A percentile compares a stretch with the other conserved stretches of the same genome.
These are phyloP conservation scores for Haplosporangium gracile DNA, from an alignment of 192 early-diverging fungal genomes.

Conservation along the genomic window DNA sequence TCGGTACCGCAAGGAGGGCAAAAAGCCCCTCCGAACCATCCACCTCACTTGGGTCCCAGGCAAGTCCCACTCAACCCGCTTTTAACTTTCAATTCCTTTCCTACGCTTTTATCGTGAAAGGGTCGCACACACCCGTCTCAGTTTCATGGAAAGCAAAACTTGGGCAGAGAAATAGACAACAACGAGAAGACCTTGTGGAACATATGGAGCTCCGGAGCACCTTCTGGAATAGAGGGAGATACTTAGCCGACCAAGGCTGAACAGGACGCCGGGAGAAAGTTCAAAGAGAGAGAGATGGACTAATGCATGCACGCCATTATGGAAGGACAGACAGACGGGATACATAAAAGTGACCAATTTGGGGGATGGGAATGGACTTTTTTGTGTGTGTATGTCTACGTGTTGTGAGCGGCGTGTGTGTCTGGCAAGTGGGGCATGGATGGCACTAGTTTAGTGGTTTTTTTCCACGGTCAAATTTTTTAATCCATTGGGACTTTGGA, in stretches of 20 bases:
- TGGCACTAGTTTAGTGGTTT: not conserved
- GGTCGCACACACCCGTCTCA: not conserved
- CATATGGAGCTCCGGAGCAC: too few species aligned
- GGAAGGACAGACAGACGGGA: too few species aligned
- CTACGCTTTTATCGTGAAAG: not conserved
- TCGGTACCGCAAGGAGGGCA: conserved; percentile 66
- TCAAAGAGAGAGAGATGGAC: too few species aligned
- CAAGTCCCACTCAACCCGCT: conserved; percentile 18
- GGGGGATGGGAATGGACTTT: not conserved
- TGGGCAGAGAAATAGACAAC: too few species aligned
- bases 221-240: too few species aligned
- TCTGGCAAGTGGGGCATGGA: not conserved
- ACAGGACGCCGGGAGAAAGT: too few species aligned
- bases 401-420: not conserved
- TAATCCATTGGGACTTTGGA: not conserved
- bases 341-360: too few species aligned
- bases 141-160: not conserved
- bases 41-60: conserved; percentile 84
- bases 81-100: not conserved
- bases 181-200: too few species aligned
- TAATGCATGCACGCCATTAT: too few species aligned
- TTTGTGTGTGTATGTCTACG: not conserved
- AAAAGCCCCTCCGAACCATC: conserved; percentile 73
- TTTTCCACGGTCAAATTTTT: not conserved
- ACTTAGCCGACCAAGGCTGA: too few species aligned